Evolutionary conservation across 306 rosid species (phyloP).

Genomic region (Medicago arabica): DNA sequence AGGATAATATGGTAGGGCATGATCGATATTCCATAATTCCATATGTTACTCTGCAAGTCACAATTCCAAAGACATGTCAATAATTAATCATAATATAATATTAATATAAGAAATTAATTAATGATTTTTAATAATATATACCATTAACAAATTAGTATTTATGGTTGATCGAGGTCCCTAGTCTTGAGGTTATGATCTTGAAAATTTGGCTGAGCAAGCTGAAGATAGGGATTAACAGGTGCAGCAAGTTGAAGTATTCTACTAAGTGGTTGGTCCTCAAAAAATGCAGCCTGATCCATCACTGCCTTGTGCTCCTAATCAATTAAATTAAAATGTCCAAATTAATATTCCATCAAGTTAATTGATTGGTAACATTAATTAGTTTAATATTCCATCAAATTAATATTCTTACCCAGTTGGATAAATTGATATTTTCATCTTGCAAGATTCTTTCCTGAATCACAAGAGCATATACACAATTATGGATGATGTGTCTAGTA

Average conservation of each 20-base stretch:
- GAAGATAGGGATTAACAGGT: constrained; percentile 49
- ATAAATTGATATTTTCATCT: constrained; percentile 63
- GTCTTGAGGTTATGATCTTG: neutral
- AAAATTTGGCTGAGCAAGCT: constrained; percentile 46
- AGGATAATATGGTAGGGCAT: too few relatives aligned
- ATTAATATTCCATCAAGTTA: neutral
- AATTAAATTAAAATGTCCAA: neutral
- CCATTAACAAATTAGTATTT: neutral
- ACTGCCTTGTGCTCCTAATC: constrained; percentile 55
- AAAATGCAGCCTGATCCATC: constrained; percentile 44
- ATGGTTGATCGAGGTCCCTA: neutral
- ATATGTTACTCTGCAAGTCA: constrained; percentile 30
- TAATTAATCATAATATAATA: neutral
- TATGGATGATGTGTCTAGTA: neutral
- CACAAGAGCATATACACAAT: neutral
- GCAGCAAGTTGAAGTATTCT: constrained; percentile 49
- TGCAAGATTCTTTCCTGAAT: constrained; percentile 62
- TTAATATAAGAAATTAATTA: neutral
- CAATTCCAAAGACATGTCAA: neutral
- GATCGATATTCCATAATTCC: too few relatives aligned
- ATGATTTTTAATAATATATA: neutral
- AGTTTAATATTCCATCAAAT: too few relatives aligned
- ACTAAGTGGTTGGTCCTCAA: constrained; percentile 41
- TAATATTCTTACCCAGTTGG: constrained; percentile 60
- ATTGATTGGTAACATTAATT: neutral